These are phyloP conservation scores for Hanseniaspora uvarum DNA, from an alignment of 1,139 yeast species.

Conservation along the genomic window DNA sequence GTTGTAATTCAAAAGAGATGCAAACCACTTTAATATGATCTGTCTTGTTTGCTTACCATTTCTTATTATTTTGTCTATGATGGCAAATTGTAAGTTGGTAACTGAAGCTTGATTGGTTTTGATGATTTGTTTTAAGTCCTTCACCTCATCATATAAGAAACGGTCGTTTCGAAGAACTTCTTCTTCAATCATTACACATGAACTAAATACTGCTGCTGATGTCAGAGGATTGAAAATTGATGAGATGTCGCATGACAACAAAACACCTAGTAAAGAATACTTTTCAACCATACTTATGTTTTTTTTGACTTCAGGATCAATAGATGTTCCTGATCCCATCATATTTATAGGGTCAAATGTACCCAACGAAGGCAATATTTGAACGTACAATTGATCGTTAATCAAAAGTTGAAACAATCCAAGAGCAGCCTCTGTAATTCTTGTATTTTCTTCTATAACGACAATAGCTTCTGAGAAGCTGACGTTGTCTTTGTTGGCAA, in stretches of 20 bases:
- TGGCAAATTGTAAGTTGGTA: slow-evolving; percentile 51
- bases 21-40: slow-evolving; percentile 57
- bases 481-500: neutral
- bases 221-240: slow-evolving; percentile 48
- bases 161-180: slow-evolving; percentile 29
- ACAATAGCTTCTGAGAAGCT: slow-evolving; percentile 1
- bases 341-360: slow-evolving; percentile 44
- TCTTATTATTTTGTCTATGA: slow-evolving; percentile 67
- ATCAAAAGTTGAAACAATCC: slow-evolving; percentile 7
- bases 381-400: neutral
- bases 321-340: slow-evolving; percentile 47
- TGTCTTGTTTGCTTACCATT: slow-evolving; percentile 58
- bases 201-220: slow-evolving; percentile 38
- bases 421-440: neutral
- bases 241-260: slow-evolving; percentile 48
- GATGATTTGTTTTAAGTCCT: slow-evolving; percentile 44
- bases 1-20: slow-evolving; percentile 61
- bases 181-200: slow-evolving; percentile 11
- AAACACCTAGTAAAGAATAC: slow-evolving; percentile 64
- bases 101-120: slow-evolving; percentile 51
- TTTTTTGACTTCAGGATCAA: slow-evolving; percentile 34
- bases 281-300: slow-evolving; percentile 19
- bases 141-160: slow-evolving; percentile 37
- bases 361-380: slow-evolving; percentile 41
- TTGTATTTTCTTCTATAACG: slow-evolving; percentile 7